Evolutionary conservation across 139 green algal species (phyloP).

Genomic region (Edaphochlamys debaryana): DNA sequence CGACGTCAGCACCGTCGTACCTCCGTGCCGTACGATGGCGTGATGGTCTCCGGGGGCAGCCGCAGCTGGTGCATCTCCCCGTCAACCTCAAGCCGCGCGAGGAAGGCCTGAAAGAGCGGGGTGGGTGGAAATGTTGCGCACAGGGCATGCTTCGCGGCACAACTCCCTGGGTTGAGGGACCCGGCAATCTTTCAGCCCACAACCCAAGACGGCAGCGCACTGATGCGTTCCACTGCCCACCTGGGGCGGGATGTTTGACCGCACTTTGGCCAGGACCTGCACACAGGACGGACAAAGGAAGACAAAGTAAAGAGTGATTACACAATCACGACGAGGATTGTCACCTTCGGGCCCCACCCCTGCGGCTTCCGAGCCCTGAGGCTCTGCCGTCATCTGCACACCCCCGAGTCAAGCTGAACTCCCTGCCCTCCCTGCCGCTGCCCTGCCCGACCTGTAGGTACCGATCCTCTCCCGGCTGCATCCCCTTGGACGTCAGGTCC

Average conservation of each 20-base stretch:
- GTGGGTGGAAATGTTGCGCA: too few relatives aligned
- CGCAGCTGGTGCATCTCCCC: background rate
- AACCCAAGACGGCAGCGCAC: too few relatives aligned
- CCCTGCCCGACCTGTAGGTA: slow-evolving; percentile 9
- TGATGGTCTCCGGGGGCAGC: slow-evolving; percentile 2
- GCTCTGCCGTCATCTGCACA: too few relatives aligned
- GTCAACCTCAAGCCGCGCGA: slow-evolving; percentile 5
- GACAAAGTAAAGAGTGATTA: background rate
- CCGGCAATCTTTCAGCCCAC: too few relatives aligned
- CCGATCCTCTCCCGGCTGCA: slow-evolving; percentile 8
- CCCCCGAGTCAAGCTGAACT: too few relatives aligned
- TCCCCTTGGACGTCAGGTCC: background rate
- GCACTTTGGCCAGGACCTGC: slow-evolving; percentile 30
- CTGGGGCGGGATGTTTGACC: slow-evolving; percentile 1
- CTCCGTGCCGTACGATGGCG: slow-evolving; percentile 26
- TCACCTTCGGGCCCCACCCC: too few relatives aligned
- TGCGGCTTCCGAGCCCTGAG: too few relatives aligned
- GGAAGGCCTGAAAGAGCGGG: slow-evolving; percentile 28
- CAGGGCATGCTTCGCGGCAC: too few relatives aligned
- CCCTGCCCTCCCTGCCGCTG: background rate
- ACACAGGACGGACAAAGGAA: background rate
- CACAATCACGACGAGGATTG: background rate
- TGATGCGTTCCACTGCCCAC: too few relatives aligned
- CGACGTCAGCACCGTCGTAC: too few relatives aligned
- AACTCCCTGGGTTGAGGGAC: too few relatives aligned